A percentile compares a stretch with the other conserved stretches of the same genome.
These are phyloP conservation scores for Leccinum boreale DNA, from an alignment of 768 basidiomycete genomes.

Conservation along the genomic window DNA sequence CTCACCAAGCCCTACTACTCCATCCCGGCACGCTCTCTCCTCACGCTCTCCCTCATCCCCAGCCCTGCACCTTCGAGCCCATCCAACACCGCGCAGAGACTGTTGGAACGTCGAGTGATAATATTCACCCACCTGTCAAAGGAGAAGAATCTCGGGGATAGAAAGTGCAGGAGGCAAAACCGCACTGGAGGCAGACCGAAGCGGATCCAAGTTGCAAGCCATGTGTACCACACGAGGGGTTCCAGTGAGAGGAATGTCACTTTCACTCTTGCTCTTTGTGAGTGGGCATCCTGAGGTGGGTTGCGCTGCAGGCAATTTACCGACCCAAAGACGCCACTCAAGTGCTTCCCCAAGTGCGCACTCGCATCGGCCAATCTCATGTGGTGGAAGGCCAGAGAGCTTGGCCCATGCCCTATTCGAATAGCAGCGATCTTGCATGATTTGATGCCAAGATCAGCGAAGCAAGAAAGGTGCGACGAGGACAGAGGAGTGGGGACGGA, in stretches of 20 bases:
- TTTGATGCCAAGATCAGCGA: conserved; percentile 88
- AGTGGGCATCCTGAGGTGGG: conserved; percentile 38
- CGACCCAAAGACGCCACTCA: conserved; percentile 92
- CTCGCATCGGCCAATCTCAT: conserved; percentile 88
- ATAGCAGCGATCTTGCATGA: conserved; percentile 90
- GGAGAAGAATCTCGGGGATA: conserved; percentile 39
- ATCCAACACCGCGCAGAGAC: background rate
- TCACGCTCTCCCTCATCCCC: too few relatives aligned
- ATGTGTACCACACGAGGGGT: background rate
- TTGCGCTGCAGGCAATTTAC: conserved; percentile 50
- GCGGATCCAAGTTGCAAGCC: conserved; percentile 1
- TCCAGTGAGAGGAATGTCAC: conserved; percentile 24
- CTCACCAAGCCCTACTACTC: too few relatives aligned
- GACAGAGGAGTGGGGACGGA: conserved; percentile 83
- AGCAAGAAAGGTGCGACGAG: conserved; percentile 84
- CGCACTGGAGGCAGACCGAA: background rate
- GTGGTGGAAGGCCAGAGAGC: conserved; percentile 79
- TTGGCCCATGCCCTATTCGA: conserved; percentile 95
- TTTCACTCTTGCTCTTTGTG: conserved; percentile 52
- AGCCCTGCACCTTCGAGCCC: too few relatives aligned
- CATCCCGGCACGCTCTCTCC: too few relatives aligned
- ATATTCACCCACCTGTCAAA: conserved; percentile 38
- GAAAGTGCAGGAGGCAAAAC: conserved; percentile 23
- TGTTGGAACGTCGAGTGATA: background rate
- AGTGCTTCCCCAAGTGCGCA: conserved; percentile 82